Evolutionary conservation across 768 basidiomycete genomes (phyloP).

Genomic region (Termitomyces sp.): DNA sequence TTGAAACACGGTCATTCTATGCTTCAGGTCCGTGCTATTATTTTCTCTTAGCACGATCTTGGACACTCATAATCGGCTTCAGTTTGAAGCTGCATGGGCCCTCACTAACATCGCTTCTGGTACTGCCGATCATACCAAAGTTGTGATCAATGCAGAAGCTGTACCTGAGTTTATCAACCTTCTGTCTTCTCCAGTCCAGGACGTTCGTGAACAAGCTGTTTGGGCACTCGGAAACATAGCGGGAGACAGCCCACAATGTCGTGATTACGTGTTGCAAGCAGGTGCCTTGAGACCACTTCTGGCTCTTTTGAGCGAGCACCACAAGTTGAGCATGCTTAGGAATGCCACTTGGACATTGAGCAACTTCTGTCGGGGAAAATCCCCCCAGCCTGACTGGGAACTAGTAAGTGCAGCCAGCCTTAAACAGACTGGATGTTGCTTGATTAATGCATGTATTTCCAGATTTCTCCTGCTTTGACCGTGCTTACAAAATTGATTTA

Average conservation of each 20-base stretch:
- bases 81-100: slow-evolving; percentile 99
- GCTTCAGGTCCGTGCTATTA: slow-evolving; percentile 58
- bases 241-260: slow-evolving; percentile 95
- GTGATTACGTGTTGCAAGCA: slow-evolving; percentile 92
- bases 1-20: slow-evolving; percentile 73
- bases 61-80: not conserved
- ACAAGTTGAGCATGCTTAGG: slow-evolving; percentile 97
- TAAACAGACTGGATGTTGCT: slow-evolving; percentile 4
- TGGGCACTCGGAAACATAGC: slow-evolving; percentile 99
- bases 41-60: not conserved
- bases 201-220: slow-evolving; percentile 98
- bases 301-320: slow-evolving; percentile 86
- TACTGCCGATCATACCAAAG: slow-evolving; percentile 97
- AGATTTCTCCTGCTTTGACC: slow-evolving; percentile 98
- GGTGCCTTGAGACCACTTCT: slow-evolving; percentile 92
- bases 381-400: slow-evolving; percentile 97
- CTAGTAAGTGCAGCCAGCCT: slow-evolving; percentile 53
- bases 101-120: slow-evolving; percentile 98
- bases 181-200: slow-evolving; percentile 87
- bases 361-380: slow-evolving; percentile 98
- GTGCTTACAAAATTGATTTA: slow-evolving; percentile 98
- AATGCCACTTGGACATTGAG: slow-evolving; percentile 99
- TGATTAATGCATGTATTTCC: slow-evolving; percentile 10
- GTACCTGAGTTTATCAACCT: slow-evolving; percentile 98
- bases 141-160: slow-evolving; percentile 90